Conservation (phyloP, 73 alveolate genomes). For the Blepharisma japonicum region DNA sequence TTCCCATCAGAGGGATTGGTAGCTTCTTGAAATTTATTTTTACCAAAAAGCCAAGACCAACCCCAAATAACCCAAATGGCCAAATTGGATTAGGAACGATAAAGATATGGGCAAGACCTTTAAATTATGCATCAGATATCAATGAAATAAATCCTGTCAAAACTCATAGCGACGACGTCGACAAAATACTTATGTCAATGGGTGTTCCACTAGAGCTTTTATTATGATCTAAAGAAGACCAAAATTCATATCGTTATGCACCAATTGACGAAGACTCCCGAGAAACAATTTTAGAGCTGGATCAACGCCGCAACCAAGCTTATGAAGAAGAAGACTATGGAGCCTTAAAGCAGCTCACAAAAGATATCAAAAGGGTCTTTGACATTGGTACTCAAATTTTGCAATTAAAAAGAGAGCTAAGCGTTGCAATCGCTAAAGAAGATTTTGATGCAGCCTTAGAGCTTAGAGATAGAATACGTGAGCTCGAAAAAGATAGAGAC, state of each 20-base stretch:
- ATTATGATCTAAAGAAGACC: slow-evolving; percentile 88
- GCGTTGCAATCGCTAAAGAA: slow-evolving; percentile 83
- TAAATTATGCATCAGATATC: slow-evolving; percentile 66
- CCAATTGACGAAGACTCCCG: slow-evolving; percentile 96
- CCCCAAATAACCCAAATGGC: slow-evolving; percentile 88
- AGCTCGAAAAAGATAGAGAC: slow-evolving; percentile 81
- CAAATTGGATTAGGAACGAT: slow-evolving; percentile 81
- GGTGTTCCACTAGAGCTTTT: slow-evolving; percentile 92
- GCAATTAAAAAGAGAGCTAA: slow-evolving; percentile 85
- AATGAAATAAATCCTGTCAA: slow-evolving; percentile 80
- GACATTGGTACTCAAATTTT: slow-evolving; percentile 92
- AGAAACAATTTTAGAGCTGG: slow-evolving; percentile 86
- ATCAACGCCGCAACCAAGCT: slow-evolving; percentile 74
- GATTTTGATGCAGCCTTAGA: slow-evolving; percentile 85
- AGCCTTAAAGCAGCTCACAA: slow-evolving; percentile 68
- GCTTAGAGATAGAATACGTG: slow-evolving; percentile 75
- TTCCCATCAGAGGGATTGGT: slow-evolving; percentile 81
- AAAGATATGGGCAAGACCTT: slow-evolving; percentile 88
- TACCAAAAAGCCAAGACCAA: slow-evolving; percentile 73
- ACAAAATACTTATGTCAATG: slow-evolving; percentile 86
- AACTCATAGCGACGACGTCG: slow-evolving; percentile 83
- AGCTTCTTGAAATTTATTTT: slow-evolving; percentile 79
- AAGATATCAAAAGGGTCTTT: slow-evolving; percentile 85
- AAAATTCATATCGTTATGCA: slow-evolving; percentile 79
- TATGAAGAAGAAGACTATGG: slow-evolving; percentile 84